Base-by-base conservation (phyloP, 2,329 filamentous ascomycete genomes). In the Alternaria atra region DNA sequence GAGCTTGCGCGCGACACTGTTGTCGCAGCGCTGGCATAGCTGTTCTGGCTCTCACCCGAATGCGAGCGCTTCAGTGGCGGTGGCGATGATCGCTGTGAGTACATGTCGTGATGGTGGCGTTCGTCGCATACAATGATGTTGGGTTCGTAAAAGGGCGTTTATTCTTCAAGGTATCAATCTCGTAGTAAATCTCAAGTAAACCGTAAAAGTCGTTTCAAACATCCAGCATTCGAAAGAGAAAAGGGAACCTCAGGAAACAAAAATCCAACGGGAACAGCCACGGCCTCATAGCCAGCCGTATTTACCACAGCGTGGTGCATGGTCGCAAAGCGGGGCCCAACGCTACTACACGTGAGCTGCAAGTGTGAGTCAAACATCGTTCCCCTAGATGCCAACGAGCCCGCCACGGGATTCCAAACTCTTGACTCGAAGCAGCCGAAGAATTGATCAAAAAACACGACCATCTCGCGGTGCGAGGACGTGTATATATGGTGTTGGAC, bases 281-380 rank as follows among this genome's bases (percentile, higher is more conserved):
- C 70, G 67, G 65, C 69, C 67, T 63, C 64, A 61, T 56, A 65
- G 64, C 67, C 59, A 57, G 32, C 20, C 25, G 62, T 76, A 76
- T 77, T 74, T 77, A 77, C 75, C 67, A 61, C 52, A 52, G 55
- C 37, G 27, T 58, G 55, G 25, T 52, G 40, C 13, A 27, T 50
- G 46, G 46, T 35, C 5, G 32, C 54, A 55, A 59, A 59, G 70
- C 65, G 72, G 70, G 63, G 70, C 66, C 63, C 51, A 52, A 52
- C 39, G 47, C 46, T 52, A 57, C 53, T 25, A 64, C 76, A 76
- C 71, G 74, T 74, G 77, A 73, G 72, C 76, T 67, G 79, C 77
- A 80, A 67, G 78, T 80, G 71, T 81, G 79, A 81, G 76, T 81
- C 79, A 80, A 77, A 68, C 66, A 61, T 60, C 34, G 25, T 56